Evolutionary conservation across 345 rosid species (phyloP).

Genomic region (Syzygium jambos): DNA sequence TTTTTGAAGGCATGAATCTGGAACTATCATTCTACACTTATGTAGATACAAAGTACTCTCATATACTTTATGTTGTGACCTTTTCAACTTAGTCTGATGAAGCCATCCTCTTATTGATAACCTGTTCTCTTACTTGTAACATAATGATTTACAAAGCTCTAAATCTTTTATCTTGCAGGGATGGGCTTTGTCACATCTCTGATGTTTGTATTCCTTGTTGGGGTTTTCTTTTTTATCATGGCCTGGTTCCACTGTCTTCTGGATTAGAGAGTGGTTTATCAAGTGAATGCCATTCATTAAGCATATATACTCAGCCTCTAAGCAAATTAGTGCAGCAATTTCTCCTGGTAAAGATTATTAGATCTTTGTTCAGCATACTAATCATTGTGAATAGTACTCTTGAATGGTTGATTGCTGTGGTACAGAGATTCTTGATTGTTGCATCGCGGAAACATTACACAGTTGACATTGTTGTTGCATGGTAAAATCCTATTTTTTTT

Average conservation of each 20-base stretch:
- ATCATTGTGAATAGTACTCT: no score
- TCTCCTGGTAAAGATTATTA: conserved; percentile 45
- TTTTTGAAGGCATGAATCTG: neutral
- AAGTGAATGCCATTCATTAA: conserved; percentile 57
- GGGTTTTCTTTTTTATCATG: conserved; percentile 60
- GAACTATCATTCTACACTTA: neutral
- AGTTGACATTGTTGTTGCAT: conserved; percentile 92
- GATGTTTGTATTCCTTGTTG: conserved; percentile 51
- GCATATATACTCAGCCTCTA: conserved; percentile 65
- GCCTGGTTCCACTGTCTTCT: conserved; percentile 56
- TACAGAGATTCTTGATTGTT: conserved; percentile 83
- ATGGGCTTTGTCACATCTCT: conserved; percentile 66
- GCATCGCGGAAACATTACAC: conserved; percentile 99
- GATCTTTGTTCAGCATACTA: neutral
- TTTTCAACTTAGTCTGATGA: neutral
- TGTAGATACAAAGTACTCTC: neutral
- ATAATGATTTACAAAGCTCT: neutral
- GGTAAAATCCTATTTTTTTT: conserved; percentile 27
- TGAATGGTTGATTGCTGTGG: conserved; percentile 58
- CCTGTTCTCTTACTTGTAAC: neutral
- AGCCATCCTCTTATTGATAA: neutral
- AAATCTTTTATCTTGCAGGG: conserved; percentile 27
- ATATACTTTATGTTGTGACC: neutral
- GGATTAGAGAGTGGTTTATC: conserved; percentile 67
- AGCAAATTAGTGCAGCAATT: conserved; percentile 68